Evolutionary conservation across 306 rosid genomes (phyloP), one percentile per base, ranked within the genome.

Genomic region (Trifolium pratense): DNA sequence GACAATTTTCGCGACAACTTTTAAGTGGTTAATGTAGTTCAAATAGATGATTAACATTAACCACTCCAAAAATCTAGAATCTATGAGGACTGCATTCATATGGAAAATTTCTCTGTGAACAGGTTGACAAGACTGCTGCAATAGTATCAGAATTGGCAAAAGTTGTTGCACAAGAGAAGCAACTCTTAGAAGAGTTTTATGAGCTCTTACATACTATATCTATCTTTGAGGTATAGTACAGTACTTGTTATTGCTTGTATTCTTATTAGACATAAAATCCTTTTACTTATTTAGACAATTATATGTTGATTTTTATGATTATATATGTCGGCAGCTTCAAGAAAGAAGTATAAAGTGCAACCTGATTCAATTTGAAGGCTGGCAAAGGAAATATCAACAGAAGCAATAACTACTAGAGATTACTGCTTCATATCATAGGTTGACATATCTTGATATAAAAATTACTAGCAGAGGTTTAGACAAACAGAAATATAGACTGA

Each of bases 111-210:
- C 25, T 78, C 73, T 13, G 70, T 66, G 26, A 72, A 75, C 89
- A 90, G 95, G 86, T 80, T 34, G 83, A 74, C 73, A 75, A 86
- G 78, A 85, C 66, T 76, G 84, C 69, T 67, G 37, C 69, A 2
- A 57, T 83, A 52, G 72, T 92, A 3, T 89, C 95, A 26, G 83
- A 87, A 75, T 77, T 92, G 72, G 95, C 95, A 32, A 74, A 75
- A 71, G 86, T 84, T 18, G 90, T 89, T 21, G 85, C 83, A 13
- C 91, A 82, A 77, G 97, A 90, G 71, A 92, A 71, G 66, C 80
- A 88, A 75, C 85, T 88, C 67, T 62, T 86, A 18, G 85, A 90
- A 65, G 95, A 89, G 82, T 85, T 85, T 71, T 40, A 78, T 62
- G 90, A 86, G 67, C 89, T 84, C 70, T 71, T 79, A 17, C 80